These are phyloP conservation scores for Peniophora sp. DNA, from an alignment of 1,284 basidiomycete genomes.

Conservation along the genomic window DNA sequence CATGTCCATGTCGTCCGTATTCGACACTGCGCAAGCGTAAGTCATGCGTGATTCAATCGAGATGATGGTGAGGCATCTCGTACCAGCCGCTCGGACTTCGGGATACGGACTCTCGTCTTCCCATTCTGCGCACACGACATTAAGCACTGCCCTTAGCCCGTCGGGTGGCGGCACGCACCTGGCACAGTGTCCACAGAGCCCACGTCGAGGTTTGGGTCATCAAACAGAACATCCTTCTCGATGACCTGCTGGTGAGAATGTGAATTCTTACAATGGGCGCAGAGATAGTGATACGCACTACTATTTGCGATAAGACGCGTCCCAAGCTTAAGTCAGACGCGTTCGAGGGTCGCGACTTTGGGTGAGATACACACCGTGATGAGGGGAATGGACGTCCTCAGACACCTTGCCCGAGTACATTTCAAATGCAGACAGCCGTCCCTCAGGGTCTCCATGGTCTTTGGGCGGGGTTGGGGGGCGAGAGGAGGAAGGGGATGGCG, in stretches of 20 bases:
- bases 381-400: no score
- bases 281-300: no score
- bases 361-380: background rate
- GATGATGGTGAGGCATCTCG: background rate
- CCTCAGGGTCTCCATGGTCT: no score
- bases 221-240: constrained; percentile 21
- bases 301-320: no score
- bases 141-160: background rate
- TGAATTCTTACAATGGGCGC: background rate
- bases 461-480: no score
- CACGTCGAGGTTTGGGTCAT: constrained; percentile 10
- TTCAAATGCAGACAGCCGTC: no score
- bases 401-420: no score
- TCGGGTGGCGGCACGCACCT: constrained; percentile 13
- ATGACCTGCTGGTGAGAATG: constrained; percentile 7
- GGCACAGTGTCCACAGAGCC: constrained; percentile 4
- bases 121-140: constrained; percentile 15
- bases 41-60: no score
- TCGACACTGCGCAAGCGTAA: constrained; percentile 31
- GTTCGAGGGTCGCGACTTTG: background rate
- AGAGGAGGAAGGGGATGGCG: no score
- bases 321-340: no score
- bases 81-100: constrained; percentile 50
- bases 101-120: constrained; percentile 43
- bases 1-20: constrained; percentile 55